Conservation (phyloP, 2,329 filamentous ascomycete genomes). For the Tothia fuscella region DNA sequence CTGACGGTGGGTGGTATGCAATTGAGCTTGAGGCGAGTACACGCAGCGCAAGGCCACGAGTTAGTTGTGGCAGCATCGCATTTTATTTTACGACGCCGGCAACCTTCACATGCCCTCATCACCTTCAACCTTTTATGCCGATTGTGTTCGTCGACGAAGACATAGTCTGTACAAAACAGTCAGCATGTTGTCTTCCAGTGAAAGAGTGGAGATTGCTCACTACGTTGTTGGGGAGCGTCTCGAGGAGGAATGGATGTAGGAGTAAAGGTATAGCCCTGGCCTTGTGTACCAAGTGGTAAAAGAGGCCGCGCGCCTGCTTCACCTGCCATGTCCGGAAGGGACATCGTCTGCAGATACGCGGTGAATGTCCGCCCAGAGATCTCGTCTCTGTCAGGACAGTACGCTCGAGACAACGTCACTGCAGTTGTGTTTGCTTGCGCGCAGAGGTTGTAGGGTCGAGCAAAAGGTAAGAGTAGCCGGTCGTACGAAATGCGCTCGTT, state of each 20-base stretch:
- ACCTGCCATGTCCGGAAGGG: slow-evolving; percentile 41
- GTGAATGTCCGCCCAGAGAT: too few species aligned
- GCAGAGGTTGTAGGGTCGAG: too few species aligned
- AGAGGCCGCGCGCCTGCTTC: slow-evolving; percentile 48
- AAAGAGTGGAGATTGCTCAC: background rate
- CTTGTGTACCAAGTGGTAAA: slow-evolving; percentile 37
- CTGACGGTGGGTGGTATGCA: slow-evolving; percentile 81
- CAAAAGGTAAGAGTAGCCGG: too few species aligned
- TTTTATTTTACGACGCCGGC: slow-evolving; percentile 89
- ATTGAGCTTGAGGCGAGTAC: slow-evolving; percentile 79
- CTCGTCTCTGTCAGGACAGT: too few species aligned
- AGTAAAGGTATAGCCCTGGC: background rate
- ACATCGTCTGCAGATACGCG: too few species aligned
- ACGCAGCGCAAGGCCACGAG: slow-evolving; percentile 93
- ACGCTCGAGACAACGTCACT: too few species aligned
- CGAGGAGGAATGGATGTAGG: slow-evolving; percentile 6
- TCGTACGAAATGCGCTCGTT: too few species aligned
- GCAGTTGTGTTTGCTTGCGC: too few species aligned
- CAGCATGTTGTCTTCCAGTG: slow-evolving; percentile 13
- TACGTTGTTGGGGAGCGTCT: slow-evolving; percentile 8
- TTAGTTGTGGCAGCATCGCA: slow-evolving; percentile 96
- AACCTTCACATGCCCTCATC: slow-evolving; percentile 85
- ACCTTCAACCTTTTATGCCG: slow-evolving; percentile 93
- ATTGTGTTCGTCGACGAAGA: slow-evolving; percentile 98
- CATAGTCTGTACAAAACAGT: slow-evolving; percentile 59